These are phyloP conservation scores for Penicillium subrubescens DNA, from an alignment of 495 filamentous ascomycete genomes.

Conservation along the genomic window DNA sequence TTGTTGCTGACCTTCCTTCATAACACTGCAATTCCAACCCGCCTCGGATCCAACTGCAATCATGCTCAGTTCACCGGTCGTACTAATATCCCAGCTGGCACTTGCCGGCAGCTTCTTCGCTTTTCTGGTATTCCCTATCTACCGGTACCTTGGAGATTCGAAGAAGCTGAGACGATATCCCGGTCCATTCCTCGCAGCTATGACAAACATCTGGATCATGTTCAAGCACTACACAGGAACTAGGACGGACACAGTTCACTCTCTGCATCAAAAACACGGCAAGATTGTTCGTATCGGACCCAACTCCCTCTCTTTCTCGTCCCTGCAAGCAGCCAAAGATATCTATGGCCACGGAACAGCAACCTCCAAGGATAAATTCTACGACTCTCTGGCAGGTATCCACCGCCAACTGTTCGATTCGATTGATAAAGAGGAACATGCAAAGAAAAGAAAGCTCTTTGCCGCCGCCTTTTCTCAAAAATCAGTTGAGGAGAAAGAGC, in stretches of 20 bases:
- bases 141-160: neutral
- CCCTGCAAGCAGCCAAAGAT: slow-evolving; percentile 43
- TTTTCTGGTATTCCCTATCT: neutral
- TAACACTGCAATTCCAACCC: neutral
- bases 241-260: slow-evolving; percentile 27
- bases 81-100: neutral
- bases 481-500: slow-evolving; percentile 47
- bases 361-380: slow-evolving; percentile 43
- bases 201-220: neutral
- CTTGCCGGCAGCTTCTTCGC: neutral
- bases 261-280: slow-evolving; percentile 32
- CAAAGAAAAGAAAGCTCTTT: slow-evolving; percentile 39
- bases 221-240: neutral
- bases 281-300: slow-evolving; percentile 48
- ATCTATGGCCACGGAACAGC: slow-evolving; percentile 50
- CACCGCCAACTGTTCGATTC: slow-evolving; percentile 37
- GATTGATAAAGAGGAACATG: slow-evolving; percentile 34
- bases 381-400: slow-evolving; percentile 31
- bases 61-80: neutral
- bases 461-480: slow-evolving; percentile 44
- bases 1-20: neutral
- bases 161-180: slow-evolving; percentile 1
- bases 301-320: slow-evolving; percentile 43
- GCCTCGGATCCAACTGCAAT: neutral
- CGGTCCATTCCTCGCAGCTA: neutral